Percentiles rank a stretch among this genome's conserved stretches.
These are phyloP conservation scores for Fusarium irregulare DNA, from an alignment of 2,329 filamentous ascomycete genomes.

Conservation along the genomic window DNA sequence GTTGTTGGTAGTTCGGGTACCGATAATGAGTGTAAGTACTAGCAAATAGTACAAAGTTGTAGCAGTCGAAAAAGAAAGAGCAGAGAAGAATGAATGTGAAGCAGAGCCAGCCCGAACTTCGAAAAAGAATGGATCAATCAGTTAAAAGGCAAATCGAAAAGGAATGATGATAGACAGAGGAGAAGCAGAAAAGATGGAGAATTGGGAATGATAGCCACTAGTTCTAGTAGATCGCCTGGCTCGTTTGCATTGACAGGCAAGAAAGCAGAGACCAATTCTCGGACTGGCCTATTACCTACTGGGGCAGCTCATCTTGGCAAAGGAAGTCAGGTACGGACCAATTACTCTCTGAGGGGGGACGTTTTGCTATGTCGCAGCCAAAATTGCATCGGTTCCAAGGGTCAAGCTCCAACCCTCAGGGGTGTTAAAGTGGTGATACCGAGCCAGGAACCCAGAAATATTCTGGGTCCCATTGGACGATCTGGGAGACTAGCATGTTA, in stretches of 20 bases:
- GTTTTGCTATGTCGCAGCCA: slow-evolving; percentile 39
- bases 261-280: not conserved
- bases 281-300: not conserved
- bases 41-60: slow-evolving; percentile 7
- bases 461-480: slow-evolving; percentile 16
- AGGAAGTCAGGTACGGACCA: slow-evolving; percentile 18
- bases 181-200: slow-evolving; percentile 37
- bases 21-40: slow-evolving; percentile 24
- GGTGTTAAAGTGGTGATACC: slow-evolving; percentile 30
- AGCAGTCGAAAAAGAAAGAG: slow-evolving; percentile 15
- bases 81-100: slow-evolving; percentile 33
- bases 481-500: slow-evolving; percentile 31
- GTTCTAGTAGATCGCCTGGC: slow-evolving; percentile 2
- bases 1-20: slow-evolving; percentile 22
- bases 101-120: slow-evolving; percentile 42
- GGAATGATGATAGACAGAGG: slow-evolving; percentile 35
- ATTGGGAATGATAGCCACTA: slow-evolving; percentile 19
- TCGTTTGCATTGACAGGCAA: slow-evolving; percentile 21
- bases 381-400: slow-evolving; percentile 48
- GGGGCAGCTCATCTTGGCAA: slow-evolving; percentile 30
- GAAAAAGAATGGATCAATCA: slow-evolving; percentile 30
- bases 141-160: slow-evolving; percentile 31
- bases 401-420: slow-evolving; percentile 40
- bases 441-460: slow-evolving; percentile 18
- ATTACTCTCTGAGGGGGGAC: slow-evolving; percentile 13